A percentile compares a stretch with the other conserved stretches of the same genome.
Conservation (phyloP, 352 stramenopile species). For the Pythium dissimile region DNA sequence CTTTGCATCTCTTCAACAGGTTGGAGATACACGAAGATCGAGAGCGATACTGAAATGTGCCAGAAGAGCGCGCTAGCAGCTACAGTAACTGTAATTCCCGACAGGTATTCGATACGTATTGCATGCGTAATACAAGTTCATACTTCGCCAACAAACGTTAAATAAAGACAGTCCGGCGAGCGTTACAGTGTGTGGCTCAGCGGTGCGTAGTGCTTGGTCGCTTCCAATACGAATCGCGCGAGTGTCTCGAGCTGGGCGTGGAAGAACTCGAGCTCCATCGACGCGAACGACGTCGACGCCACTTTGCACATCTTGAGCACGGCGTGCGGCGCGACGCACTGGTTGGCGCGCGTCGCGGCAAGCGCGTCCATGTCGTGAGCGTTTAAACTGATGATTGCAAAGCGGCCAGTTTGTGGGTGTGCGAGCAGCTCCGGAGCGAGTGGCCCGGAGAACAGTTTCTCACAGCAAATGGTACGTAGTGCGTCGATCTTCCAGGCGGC, state of each 20-base stretch:
- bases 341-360: conserved; percentile 3
- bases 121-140: no score
- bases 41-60: no score
- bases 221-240: conserved; percentile 25
- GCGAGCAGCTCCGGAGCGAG: conserved; percentile 13
- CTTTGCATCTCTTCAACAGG: no score
- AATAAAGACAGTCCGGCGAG: neutral
- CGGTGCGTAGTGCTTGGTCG: conserved; percentile 18
- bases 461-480: conserved; percentile 8
- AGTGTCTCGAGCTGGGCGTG: conserved; percentile 31
- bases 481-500: conserved; percentile 12
- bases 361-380: conserved; percentile 19
- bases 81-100: no score
- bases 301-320: conserved; percentile 19
- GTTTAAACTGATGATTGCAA: conserved; percentile 13
- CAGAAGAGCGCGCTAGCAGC: no score
- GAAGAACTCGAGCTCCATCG: conserved; percentile 31
- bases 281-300: conserved; percentile 11
- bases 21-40: no score
- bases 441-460: conserved; percentile 14
- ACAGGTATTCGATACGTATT: no score
- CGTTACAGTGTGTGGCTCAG: conserved; percentile 18
- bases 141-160: neutral
- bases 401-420: conserved; percentile 13
- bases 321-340: conserved; percentile 14